Evolutionary conservation across 2,329 filamentous ascomycete species (phyloP).

Genomic region (Penicillium sp.): DNA sequence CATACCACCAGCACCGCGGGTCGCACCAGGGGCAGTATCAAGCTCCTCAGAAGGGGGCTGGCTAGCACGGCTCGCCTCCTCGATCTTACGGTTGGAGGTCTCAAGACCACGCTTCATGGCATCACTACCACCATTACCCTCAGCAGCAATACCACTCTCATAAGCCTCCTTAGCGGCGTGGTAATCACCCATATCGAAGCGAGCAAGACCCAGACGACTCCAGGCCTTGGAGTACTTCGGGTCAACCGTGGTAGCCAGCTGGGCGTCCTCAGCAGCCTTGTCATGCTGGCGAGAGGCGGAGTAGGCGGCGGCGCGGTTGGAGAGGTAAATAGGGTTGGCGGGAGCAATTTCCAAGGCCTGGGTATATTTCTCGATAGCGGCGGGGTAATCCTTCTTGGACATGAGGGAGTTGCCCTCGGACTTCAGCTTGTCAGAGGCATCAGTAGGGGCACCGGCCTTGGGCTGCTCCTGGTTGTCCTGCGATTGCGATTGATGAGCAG

Average conservation of each 20-base stretch:
- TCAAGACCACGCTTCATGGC: slow-evolving; percentile 98
- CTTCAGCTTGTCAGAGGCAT: slow-evolving; percentile 87
- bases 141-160: slow-evolving; percentile 85
- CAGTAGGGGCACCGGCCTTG: slow-evolving; percentile 48
- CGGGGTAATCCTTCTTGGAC: slow-evolving; percentile 85
- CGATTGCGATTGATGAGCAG: slow-evolving; percentile 44
- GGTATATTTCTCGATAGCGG: slow-evolving; percentile 85
- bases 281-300: slow-evolving; percentile 83
- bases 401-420: slow-evolving; percentile 91
- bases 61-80: slow-evolving; percentile 70
- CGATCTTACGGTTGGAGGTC: slow-evolving; percentile 85
- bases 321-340: slow-evolving; percentile 92
- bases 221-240: slow-evolving; percentile 96
- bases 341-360: slow-evolving; percentile 81
- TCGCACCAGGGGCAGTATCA: slow-evolving; percentile 54
- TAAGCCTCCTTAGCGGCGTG: slow-evolving; percentile 95
- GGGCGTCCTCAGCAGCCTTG: slow-evolving; percentile 82
- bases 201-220: slow-evolving; percentile 88
- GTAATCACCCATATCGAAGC: slow-evolving; percentile 88
- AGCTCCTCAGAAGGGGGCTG: slow-evolving; percentile 56
- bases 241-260: slow-evolving; percentile 85
- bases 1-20: slow-evolving; percentile 59
- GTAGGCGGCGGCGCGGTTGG: slow-evolving; percentile 94
- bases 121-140: slow-evolving; percentile 91
- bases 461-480: slow-evolving; percentile 43